These are phyloP conservation scores for Aspergillus amoenus DNA, from an alignment of 2,329 filamentous ascomycete species.

Conservation along the genomic window DNA sequence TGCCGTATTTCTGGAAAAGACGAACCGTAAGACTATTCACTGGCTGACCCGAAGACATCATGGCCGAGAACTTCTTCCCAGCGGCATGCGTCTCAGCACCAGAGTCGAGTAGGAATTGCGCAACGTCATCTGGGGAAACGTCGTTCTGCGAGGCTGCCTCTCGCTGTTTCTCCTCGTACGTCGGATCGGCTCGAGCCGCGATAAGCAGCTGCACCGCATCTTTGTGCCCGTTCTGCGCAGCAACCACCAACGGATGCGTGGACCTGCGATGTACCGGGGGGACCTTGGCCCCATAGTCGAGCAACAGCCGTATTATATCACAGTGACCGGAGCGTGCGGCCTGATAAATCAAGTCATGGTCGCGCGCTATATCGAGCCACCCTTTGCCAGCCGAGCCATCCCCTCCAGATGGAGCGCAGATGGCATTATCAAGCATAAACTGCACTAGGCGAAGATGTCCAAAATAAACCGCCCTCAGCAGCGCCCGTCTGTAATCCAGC, in stretches of 20 bases:
- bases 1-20: background rate
- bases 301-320: background rate
- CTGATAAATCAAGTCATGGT: background rate
- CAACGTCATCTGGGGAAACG: background rate
- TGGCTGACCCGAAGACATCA: background rate
- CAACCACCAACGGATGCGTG: background rate
- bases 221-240: background rate
- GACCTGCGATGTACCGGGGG: background rate
- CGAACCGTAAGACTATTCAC: background rate
- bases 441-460: background rate
- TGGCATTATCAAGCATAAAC: background rate
- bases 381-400: background rate
- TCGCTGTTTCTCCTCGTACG: background rate
- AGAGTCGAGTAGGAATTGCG: background rate
- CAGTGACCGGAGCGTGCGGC: background rate
- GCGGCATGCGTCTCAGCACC: background rate
- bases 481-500: background rate
- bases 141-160: background rate
- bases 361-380: background rate
- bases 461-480: background rate
- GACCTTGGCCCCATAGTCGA: background rate
- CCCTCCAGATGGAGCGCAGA: background rate
- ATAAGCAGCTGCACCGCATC: background rate
- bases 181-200: background rate
- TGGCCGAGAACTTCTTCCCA: background rate